Conservation (phyloP, 129 eudicot genomes). For the Rutidosis leptorrhynchoides region DNA sequence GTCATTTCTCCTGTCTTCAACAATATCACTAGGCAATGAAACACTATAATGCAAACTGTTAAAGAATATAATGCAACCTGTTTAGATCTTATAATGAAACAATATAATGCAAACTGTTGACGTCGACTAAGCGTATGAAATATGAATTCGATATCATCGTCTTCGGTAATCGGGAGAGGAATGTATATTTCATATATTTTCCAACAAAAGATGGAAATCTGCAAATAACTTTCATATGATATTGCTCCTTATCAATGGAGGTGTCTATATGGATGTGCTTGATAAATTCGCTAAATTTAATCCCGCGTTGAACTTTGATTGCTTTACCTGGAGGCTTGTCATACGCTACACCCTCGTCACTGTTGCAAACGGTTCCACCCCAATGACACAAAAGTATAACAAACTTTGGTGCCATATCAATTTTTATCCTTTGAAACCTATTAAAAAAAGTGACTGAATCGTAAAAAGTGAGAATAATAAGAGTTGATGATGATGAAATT, state of each 20-base stretch:
- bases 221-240: not conserved
- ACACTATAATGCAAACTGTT: not conserved
- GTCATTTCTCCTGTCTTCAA: no score
- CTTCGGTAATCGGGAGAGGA: not conserved
- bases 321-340: not conserved
- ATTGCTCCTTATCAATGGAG: not conserved
- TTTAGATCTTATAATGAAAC: no score
- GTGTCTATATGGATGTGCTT: not conserved
- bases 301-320: not conserved
- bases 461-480: no score
- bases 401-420: conserved; percentile 1
- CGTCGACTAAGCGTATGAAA: conserved; percentile 2
- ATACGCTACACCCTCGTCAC: conserved; percentile 4
- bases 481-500: no score
- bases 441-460: no score
- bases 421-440: no score
- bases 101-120: no score
- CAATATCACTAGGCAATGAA: not conserved
- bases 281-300: not conserved
- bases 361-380: not conserved
- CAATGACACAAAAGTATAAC: not conserved
- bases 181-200: conserved; percentile 3
- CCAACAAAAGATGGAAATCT: conserved; percentile 12
- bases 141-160: conserved; percentile 4
- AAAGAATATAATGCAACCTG: no score